Base-by-base conservation (phyloP, 306 rosid species). In the Casuarina equisetifolia region DNA sequence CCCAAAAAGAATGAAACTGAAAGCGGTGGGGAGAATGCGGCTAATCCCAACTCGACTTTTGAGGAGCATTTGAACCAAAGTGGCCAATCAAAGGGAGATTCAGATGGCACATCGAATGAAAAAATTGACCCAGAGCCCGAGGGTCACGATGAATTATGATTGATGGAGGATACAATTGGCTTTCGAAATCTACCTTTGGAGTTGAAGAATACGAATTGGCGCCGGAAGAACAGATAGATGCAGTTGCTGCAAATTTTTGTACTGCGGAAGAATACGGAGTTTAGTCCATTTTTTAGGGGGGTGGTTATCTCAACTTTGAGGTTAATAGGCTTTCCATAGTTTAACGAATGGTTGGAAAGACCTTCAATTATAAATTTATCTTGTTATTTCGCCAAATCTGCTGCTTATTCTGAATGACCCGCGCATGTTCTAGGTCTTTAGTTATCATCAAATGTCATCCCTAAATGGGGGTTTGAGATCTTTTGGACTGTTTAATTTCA, bases 101-200 rank as follows among this genome's bases (percentile, higher is more conserved):
- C 91, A 4, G 90, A 89, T 39, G 76, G 46, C 4, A 54, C 83
- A 32, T 74, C 50, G 13, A 81, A 86, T 75, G 91, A 88, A 64
- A 81, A 73, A 0, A 75, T 49, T 72, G 79, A 84, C 13, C 68
- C 78, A 4, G 86, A 86, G 81, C 9, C 84, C 2, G 19, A 83
- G 66, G 75, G 4, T 66, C 95, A 90, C 32, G 97, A 95, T 45
- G 99, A 95, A 87, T 86, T 95, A 78, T 95, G 89, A 88, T 83
- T 72, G 35, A 79, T 69, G 49, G 9, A 63, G 84, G 74, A 67
- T 82, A 55, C 74, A 73, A 69, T 76, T 85, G 44, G 81, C 57
- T 50, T 72, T 68, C 67, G 69, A 1, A 39, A 73, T 78, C 77
- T 75, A 73, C 85, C 85, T 88, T 70, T 79, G 74, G 64, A 45